phyloP scores from a whole-genome alignment of 1,139 yeast genomes.

The Casaregolazyma suthepensis region DNA sequence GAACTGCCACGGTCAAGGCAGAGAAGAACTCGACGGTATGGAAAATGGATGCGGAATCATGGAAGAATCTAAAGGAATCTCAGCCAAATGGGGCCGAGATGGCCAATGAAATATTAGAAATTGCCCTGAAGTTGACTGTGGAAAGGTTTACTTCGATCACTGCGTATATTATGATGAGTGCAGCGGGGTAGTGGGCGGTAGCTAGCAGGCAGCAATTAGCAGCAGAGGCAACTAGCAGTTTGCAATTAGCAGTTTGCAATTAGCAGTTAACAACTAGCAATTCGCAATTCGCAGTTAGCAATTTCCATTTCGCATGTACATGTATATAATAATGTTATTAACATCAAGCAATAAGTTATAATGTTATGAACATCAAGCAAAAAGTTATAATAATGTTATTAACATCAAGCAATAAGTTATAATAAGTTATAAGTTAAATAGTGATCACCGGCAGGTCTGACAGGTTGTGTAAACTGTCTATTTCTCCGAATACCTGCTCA shows the following conservation, averaged over 20 bases:
- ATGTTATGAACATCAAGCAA: neutral
- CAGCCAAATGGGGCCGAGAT: constrained; percentile 44
- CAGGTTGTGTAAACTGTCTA: neutral
- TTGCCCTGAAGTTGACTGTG: constrained; percentile 59
- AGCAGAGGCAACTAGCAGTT: too few species aligned
- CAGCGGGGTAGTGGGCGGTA: neutral
- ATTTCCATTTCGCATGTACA: neutral
- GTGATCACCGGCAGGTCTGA: neutral
- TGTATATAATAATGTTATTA: neutral
- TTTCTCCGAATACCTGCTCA: neutral
- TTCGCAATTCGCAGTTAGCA: too few species aligned
- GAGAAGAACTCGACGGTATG: constrained; percentile 63
- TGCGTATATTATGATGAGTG: constrained; percentile 26
- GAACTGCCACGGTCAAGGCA: constrained; percentile 36
- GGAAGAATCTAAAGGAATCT: constrained; percentile 39
- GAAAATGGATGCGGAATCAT: constrained; percentile 50
- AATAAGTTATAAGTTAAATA: neutral
- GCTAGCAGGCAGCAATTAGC: too few species aligned
- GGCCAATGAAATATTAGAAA: constrained; percentile 62
- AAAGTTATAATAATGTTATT: too few species aligned
- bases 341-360: neutral
- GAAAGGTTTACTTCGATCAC: constrained; percentile 55
- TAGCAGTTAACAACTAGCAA: too few species aligned
- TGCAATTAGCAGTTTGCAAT: too few species aligned
- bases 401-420: neutral